These are phyloP conservation scores for Dictyostelium discoideum DNA, from an alignment of 78 protist species.

Conservation along the genomic window DNA sequence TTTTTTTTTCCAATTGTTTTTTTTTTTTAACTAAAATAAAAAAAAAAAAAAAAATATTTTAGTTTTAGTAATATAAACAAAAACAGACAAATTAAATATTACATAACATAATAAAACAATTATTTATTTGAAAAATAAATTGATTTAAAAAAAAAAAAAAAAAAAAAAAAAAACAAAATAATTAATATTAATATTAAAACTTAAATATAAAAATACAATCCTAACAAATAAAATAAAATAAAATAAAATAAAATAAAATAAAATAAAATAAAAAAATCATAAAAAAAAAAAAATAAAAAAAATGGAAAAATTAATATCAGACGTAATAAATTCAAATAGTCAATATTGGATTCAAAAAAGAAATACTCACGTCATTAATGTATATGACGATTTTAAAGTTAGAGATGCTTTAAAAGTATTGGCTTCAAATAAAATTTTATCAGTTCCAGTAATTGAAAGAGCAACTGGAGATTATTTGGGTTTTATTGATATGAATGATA, in stretches of 20 bases:
- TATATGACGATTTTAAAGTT: not conserved
- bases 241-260: not conserved
- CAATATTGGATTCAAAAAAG: constrained; percentile 20
- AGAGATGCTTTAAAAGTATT: constrained; percentile 18
- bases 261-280: not conserved
- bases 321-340: constrained; percentile 5
- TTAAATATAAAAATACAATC: not conserved
- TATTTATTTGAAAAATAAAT: not conserved
- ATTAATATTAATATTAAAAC: not conserved
- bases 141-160: not conserved
- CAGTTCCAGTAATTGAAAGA: constrained; percentile 42
- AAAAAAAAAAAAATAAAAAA: not conserved
- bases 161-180: not conserved
- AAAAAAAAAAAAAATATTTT: too few species aligned
- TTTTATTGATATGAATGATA: constrained; percentile 65
- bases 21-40: too few species aligned
- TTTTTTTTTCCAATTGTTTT: too few species aligned
- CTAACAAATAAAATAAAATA: not conserved
- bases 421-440: constrained; percentile 12
- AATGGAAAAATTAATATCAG: constrained; percentile 6
- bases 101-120: not conserved
- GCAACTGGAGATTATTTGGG: constrained; percentile 43
- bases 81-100: not conserved
- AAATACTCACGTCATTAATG: not conserved
- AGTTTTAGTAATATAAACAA: not conserved